Evolutionary conservation across 2,329 filamentous ascomycete genomes (phyloP), one percentile per base, ranked within the genome.

Genomic region (Aureobasidium pullulans): DNA sequence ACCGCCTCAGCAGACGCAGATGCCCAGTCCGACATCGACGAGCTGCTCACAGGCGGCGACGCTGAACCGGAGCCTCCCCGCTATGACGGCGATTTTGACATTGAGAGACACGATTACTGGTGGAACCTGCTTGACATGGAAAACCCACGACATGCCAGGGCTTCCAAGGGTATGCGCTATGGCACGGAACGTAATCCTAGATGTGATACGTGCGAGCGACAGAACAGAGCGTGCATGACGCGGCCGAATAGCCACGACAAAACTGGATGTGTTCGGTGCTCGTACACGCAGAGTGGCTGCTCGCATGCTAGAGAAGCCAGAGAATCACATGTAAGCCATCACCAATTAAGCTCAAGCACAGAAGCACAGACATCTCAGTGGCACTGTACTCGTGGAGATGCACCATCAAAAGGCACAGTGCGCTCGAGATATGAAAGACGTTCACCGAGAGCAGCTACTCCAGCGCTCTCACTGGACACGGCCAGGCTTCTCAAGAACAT

Each of bases 31-130:
- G 54, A 57, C 16, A 57, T 57, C 13, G 54, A 57, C 11, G 54
- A 57, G 13, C 19, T 57, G 15, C 32, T 57, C 9, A 32, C 43
- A 1, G 54, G 54, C 5, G 54, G 54, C 15, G 54, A 57, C 40
- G 54, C 54, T 23, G 54, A 57, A 23, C 54, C 54, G 13, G 54
- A 57, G 7, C 54, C 54, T 31, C 54, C 54, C 7, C 54, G 54
- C 3, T 57, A 57, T 40, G 54, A 57, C 16, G 54, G 54, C 15
- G 54, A 57, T 13, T 57, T 57, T 32, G 54, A 57, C 34, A 57
- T 57, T 29, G 54, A 57, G 28, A 47, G 54, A 28, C 54, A 57
- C 43, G 54, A 57, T n/a, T 57, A 57, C 43, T 57, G 54, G 54
- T 57, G 54, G 54, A 57, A 57, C 13, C 54, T 57, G 29, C 43